phyloP scores from a whole-genome alignment of 345 rosid genomes.

The Noccaea bulbosa region DNA sequence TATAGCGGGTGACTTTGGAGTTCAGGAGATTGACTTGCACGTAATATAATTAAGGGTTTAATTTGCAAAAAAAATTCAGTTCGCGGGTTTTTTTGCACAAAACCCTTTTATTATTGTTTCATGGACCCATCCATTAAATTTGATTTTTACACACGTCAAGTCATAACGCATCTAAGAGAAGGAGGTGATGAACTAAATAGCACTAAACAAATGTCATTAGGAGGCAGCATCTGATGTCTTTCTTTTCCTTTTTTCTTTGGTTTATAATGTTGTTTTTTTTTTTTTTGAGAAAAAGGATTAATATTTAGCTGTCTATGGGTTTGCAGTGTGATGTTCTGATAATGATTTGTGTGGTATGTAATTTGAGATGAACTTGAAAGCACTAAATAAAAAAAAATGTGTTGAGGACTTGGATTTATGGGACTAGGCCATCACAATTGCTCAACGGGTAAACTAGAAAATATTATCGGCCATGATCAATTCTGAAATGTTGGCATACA shows the following conservation, averaged over 20 bases:
- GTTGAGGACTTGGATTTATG: slow-evolving; percentile 7
- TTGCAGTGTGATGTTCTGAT: slow-evolving; percentile 5
- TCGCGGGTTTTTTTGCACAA: too few species aligned
- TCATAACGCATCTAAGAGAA: slow-evolving; percentile 33
- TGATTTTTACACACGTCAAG: slow-evolving; percentile 39
- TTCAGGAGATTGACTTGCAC: too few species aligned
- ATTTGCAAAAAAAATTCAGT: too few species aligned
- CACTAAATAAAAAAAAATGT: not conserved
- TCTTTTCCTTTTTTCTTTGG: slow-evolving; percentile 27
- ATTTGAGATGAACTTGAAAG: slow-evolving; percentile 26
- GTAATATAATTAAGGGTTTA: too few species aligned
- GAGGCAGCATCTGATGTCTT: slow-evolving; percentile 42
- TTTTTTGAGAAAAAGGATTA: not conserved
- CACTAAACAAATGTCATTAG: slow-evolving; percentile 36
- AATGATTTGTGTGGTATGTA: slow-evolving; percentile 14
- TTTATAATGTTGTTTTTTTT: not conserved
- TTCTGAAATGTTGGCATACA: slow-evolving; percentile 3
- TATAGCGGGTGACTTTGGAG: too few species aligned
- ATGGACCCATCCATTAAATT: slow-evolving; percentile 37
- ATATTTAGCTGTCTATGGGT: not conserved
- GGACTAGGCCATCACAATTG: not conserved
- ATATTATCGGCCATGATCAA: not conserved
- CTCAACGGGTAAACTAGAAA: not conserved
- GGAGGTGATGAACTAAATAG: slow-evolving; percentile 31
- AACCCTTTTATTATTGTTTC: too few species aligned